Evolutionary conservation across 2,329 filamentous ascomycete species (phyloP).

Genomic region (Colletotrichum musicola): DNA sequence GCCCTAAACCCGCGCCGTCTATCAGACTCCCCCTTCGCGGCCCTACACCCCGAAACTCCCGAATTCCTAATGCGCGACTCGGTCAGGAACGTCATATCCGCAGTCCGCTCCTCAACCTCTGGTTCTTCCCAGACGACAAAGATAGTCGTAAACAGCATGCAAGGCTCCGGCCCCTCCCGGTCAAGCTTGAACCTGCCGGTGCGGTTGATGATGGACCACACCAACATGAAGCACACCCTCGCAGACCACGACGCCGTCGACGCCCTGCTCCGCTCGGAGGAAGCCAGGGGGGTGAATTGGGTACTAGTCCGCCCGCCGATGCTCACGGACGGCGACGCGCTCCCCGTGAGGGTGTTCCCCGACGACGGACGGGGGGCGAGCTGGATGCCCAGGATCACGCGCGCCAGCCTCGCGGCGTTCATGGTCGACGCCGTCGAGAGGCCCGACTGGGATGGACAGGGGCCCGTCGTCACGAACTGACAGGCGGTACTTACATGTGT

Average conservation of each 20-base stretch:
- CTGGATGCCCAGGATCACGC: slow-evolving; percentile 53
- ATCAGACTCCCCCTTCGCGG: slow-evolving; percentile 61
- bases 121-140: too few relatives aligned
- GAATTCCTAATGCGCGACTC: slow-evolving; percentile 61
- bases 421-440: slow-evolving; percentile 58
- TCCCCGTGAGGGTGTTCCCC: slow-evolving; percentile 53
- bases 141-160: slow-evolving; percentile 63
- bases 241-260: slow-evolving; percentile 63
- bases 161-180: slow-evolving; percentile 62
- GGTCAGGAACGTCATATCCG: slow-evolving; percentile 52
- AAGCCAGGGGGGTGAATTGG: slow-evolving; percentile 49
- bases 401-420: slow-evolving; percentile 59
- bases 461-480: slow-evolving; percentile 61
- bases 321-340: slow-evolving; percentile 54
- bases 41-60: slow-evolving; percentile 50
- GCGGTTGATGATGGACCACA: slow-evolving; percentile 58
- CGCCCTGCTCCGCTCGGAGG: slow-evolving; percentile 48
- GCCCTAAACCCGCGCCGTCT: slow-evolving; percentile 62
- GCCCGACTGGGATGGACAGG: slow-evolving; percentile 54
- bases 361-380: slow-evolving; percentile 57
- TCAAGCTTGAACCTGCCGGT: slow-evolving; percentile 55
- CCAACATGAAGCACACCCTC: slow-evolving; percentile 59
- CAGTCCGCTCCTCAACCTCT: too few relatives aligned
- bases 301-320: slow-evolving; percentile 60
- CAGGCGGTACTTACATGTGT: slow-evolving; percentile 40